Base-by-base conservation (phyloP, 106 monocot species). In the Platanthera guangdongensis region DNA sequence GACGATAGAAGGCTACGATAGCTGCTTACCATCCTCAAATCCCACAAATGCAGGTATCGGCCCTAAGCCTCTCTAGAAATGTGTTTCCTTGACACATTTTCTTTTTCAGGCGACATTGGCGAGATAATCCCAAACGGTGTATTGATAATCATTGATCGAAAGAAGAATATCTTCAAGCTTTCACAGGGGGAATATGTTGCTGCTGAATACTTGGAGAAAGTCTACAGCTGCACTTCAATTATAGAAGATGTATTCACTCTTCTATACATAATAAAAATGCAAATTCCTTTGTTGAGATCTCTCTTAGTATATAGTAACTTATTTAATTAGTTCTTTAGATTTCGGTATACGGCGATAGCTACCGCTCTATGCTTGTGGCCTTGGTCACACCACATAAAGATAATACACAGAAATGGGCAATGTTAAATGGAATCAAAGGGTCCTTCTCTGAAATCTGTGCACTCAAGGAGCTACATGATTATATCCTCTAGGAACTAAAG, bases 121-220 rank as follows among this genome's bases (percentile, higher is more conserved):
- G 96, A 96, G 83, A 89, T 93, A 82, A 80, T 72, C 5, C 77
- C 93, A 15, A 80, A 96, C 72, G 96, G 96, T 62, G 69, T 91
- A 8, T 50, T 96, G 6, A 93, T 91, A 73, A 86, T 96, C 15
- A 96, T 93, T 52, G 93, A 96, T 47, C 83, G 96, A 78, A 96
- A 87, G 89, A 93, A 93, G 76, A 96, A 96, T 72, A 96, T 96
- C 14, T 96, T 96, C 76, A 96, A 96, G 62, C 86, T 96, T 39
- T 89, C 96, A 39, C 93, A 93, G 59, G 96, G 96, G 19, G 96
- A 96, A 51, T 96, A 96, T 83, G 84, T 96, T 60, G 96, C 96
- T 67, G 78, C 59, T 76, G 96, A 96, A 60, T 86, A 87, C 73
- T 76, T 96, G 83, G 96, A 96, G 83, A 93, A 96, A 87, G 81